These are phyloP conservation scores for Wickerhamiella infanticola DNA, from an alignment of 1,139 yeast genomes.

Conservation along the genomic window DNA sequence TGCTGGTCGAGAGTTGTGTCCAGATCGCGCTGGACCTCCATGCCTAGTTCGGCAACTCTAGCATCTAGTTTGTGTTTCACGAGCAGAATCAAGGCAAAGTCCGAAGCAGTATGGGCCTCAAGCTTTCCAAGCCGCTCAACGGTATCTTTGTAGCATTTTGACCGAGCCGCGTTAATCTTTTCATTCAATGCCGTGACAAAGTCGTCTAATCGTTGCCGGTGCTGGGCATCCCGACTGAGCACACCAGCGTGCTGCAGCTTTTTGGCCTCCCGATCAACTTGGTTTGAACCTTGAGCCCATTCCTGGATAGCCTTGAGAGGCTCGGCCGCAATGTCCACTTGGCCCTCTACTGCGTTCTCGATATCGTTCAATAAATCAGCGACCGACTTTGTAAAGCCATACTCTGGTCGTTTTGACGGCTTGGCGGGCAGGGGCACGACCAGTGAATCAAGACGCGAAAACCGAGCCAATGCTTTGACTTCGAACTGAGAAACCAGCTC, in stretches of 20 bases:
- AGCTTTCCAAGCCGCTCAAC: not conserved
- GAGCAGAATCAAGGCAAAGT: not conserved
- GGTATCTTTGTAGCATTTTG: not conserved
- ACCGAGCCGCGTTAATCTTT: not conserved
- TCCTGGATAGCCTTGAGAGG: not conserved
- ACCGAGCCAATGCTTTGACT: not conserved
- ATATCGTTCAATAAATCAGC: not conserved
- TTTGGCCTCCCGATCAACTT: not conserved
- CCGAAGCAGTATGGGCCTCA: not conserved
- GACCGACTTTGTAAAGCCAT: not conserved
- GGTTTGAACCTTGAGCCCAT: not conserved
- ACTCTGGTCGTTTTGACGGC: not conserved
- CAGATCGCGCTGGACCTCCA: not conserved
- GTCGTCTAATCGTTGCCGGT: not conserved
- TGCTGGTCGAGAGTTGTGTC: constrained; percentile 1
- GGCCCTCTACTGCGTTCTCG: not conserved
- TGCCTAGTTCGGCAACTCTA: not conserved
- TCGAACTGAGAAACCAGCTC: not conserved
- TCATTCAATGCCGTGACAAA: not conserved
- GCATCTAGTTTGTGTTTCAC: not conserved
- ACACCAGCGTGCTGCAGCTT: not conserved
- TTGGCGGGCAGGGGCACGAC: not conserved
- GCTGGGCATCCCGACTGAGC: not conserved
- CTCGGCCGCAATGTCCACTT: not conserved
- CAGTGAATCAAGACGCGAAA: not conserved